Base-by-base conservation (phyloP, 1,284 basidiomycete species). In the Naganishia sp. region DNA sequence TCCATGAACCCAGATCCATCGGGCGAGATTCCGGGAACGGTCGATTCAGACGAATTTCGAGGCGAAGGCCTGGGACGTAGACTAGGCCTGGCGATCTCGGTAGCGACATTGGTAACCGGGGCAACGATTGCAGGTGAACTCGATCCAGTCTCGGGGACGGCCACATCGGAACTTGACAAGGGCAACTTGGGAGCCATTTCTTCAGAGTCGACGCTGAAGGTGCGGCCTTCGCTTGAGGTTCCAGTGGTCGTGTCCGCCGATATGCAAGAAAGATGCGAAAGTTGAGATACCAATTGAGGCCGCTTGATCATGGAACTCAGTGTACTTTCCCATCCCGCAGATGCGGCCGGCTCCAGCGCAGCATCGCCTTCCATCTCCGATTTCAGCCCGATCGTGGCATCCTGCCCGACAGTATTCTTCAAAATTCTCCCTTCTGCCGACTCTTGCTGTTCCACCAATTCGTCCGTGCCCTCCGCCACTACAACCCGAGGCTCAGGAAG, bases 131-230 rank as follows among this genome's bases (percentile, higher is more conserved):
- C 35, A 39, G 35, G 10, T 9, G 35, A 39, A 39, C 10, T 39
- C 35, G 35, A 39, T 6, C 13, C 35, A 10, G 35, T 39, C 35
- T 39, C 35, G 35, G 7, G 2, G 35, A 39, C 10, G 35, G 35
- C 13, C 13, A 13, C 18, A 46, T 46, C 45, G 45, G 23, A n/a
- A 46, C 23, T 23, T 46, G 45, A n/a, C 17, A 23, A 17, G 13
- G 35, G 35, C 35, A 31, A 11, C 15, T 31, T 51, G 5, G 18
- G 47, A 42, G 15, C 49, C 49, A 49, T 50, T n/a, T 61, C 58
- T 17, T 61, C 28, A 17, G 58, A 61, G 9, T 61, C 49, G 35
- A 61, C 58, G 25, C 58, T 61, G 35, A 61, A 61, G 9, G 58
- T 61, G 15, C 42, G 21, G 5, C 58, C 58, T 28, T 42, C 58